Percentiles rank a stretch among this genome's conserved stretches.
phyloP scores from a whole-genome alignment of 2,329 filamentous ascomycete species.

The Pseudogymnoascus sp. region DNA sequence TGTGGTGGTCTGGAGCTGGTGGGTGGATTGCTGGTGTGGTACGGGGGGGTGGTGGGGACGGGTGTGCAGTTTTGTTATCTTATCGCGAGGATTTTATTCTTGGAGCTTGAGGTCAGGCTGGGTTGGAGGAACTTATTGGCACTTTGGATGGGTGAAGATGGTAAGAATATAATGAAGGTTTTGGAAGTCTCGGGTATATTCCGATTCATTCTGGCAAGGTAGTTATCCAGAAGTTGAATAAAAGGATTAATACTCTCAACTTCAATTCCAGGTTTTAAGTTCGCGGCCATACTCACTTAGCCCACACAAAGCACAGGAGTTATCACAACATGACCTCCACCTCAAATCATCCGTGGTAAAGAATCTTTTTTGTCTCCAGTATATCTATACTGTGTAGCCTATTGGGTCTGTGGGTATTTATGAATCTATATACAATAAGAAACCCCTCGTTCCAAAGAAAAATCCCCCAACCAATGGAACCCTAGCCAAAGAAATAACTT shows the following conservation, averaged over 20 bases:
- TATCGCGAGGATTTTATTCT: too few species aligned
- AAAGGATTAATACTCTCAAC: not conserved
- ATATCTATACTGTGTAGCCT: not conserved
- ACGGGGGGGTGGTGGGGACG: not conserved
- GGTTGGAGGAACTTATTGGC: too few species aligned
- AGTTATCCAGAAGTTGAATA: not conserved
- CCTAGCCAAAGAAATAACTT: not conserved
- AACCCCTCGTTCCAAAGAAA: not conserved
- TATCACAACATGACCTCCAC: not conserved
- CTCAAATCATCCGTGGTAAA: not conserved
- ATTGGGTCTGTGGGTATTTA: not conserved
- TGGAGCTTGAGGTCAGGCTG: too few species aligned
- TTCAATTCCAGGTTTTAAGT: not conserved
- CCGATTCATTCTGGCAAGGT: not conserved
- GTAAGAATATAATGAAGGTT: not conserved
- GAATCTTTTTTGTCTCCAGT: not conserved
- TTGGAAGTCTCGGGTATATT: not conserved
- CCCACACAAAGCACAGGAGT: not conserved
- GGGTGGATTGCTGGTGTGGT: not conserved
- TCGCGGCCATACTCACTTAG: too few species aligned
- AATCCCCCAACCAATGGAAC: not conserved
- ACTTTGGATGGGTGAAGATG: not conserved
- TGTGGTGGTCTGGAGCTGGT: not conserved
- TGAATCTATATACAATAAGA: not conserved
- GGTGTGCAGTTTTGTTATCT: not conserved